Percentiles rank a stretch among this genome's conserved stretches.
Conservation (phyloP, 2,329 filamentous ascomycete species). For the Zelopaecilomyces penicillatus region DNA sequence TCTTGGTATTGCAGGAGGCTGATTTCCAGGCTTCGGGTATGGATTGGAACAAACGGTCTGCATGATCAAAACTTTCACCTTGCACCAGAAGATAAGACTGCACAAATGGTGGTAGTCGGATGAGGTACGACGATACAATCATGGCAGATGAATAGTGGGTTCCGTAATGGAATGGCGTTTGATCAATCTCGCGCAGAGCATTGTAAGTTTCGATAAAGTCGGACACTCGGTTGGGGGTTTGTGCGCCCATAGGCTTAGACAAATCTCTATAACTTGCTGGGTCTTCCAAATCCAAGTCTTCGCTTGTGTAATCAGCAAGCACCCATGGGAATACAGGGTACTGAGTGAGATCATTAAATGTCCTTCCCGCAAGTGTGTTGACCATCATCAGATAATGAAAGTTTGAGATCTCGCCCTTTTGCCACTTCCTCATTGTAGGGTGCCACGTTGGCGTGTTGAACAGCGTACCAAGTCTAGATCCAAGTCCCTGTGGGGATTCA, state of each 20-base stretch:
- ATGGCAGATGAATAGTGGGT: constrained; percentile 99
- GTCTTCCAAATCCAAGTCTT: constrained; percentile 79
- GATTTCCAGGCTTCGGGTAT: constrained; percentile 87
- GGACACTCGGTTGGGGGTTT: constrained; percentile 64
- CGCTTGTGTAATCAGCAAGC: constrained; percentile 87
- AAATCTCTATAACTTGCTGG: constrained; percentile 83
- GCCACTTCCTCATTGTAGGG: constrained; percentile 81
- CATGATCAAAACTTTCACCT: constrained; percentile 93
- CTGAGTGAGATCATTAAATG: constrained; percentile 96
- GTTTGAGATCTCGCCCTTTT: constrained; percentile 91
- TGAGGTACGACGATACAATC: constrained; percentile 95
- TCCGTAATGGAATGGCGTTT: constrained; percentile 91
- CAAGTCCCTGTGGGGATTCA: constrained; percentile 55
- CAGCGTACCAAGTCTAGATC: constrained; percentile 83
- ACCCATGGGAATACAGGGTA: constrained; percentile 99
- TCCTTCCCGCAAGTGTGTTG: constrained; percentile 93
- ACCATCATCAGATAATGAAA: constrained; percentile 98
- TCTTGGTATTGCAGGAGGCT: constrained; percentile 81
- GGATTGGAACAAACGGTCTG: constrained; percentile 90
- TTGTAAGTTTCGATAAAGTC: constrained; percentile 80
- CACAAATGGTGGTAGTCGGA: constrained; percentile 90
- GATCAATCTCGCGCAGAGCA: constrained; percentile 84
- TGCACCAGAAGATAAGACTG: constrained; percentile 91
- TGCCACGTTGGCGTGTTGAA: constrained; percentile 79
- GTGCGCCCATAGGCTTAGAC: constrained; percentile 93